Base-by-base conservation (phyloP, 768 basidiomycete genomes). In the Mycena crocata region DNA sequence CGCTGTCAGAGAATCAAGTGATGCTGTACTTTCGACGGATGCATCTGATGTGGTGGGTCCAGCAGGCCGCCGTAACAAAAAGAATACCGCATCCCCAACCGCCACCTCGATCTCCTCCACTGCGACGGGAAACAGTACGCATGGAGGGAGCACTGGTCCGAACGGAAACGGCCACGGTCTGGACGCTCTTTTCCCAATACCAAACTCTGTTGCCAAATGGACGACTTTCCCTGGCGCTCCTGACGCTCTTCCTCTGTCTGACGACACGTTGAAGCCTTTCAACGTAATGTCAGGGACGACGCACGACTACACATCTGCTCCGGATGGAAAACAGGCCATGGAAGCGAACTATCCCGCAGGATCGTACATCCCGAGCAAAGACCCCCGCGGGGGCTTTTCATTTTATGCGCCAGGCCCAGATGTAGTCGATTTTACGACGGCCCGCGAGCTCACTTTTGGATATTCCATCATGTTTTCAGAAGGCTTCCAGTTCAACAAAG, bases 321-420 rank as follows among this genome's bases (percentile, higher is more conserved):
- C 86, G 34, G 86, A 87, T 63, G 87, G 87, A 66, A 83, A 81
- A 74, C 68, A 66, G 52, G 79, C 84, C 12, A 85, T 87, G 83
- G 79, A 83, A 74, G 85, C 86, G 2, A 78, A 80, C 64, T 90
- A 84, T 71, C 86, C 87, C 30, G 64, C 84, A 71, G 89, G 89
- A 30, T 89, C 88, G 50, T 88, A 84, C 77, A 87, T 80, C 24
- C 86, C 85, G 69, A 74, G 75, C 12, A 76, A 82, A 67, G 50
- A 74, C 24, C 84, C 84, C 17, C 78, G 77, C 51, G 89, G 90
- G 58, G 91, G 91, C 15, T 81, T 91, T 73, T 90, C 89, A 26
- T 90, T 92, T 83, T 92, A 93, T 75, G 85, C 90, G 49, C 83
- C 84, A 42, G 91, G 90, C 5, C 86, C 88, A 7, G 37, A 66